phyloP scores from a whole-genome alignment of 2,329 filamentous ascomycete species.

The Botrytis medusae region DNA sequence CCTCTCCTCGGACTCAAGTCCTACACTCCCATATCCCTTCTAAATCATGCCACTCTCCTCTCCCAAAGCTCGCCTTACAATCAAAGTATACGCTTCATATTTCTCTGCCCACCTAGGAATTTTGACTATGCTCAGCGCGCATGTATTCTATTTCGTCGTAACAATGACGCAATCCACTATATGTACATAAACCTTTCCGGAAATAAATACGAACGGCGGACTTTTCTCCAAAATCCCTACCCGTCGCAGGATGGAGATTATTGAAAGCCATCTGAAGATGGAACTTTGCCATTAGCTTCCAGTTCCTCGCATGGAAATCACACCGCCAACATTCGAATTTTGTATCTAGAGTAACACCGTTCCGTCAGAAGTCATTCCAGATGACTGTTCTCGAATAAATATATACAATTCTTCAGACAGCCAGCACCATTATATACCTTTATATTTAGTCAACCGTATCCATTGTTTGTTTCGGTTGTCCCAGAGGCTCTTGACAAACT shows the following conservation, averaged over 20 bases:
- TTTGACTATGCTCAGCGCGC: background rate
- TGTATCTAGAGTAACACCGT: background rate
- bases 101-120: background rate
- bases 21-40: background rate
- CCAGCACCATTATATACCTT: background rate
- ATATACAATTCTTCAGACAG: background rate
- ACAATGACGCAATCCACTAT: no score
- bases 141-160: background rate
- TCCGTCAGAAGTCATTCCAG: background rate
- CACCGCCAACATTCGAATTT: background rate
- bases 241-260: no score
- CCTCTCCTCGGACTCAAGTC: background rate
- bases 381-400: fast-evolving
- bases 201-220: no score
- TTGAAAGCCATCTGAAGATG: background rate
- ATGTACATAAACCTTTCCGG: no score
- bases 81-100: background rate
- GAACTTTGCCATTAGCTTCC: background rate
- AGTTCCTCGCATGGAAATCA: background rate
- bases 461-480: background rate
- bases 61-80: background rate
- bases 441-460: background rate
- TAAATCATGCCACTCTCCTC: no score
- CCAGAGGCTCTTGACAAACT: background rate
- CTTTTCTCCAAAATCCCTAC: no score